phyloP scores from a whole-genome alignment of 257 asterid genomes.

The Przewalskia tangutica region DNA sequence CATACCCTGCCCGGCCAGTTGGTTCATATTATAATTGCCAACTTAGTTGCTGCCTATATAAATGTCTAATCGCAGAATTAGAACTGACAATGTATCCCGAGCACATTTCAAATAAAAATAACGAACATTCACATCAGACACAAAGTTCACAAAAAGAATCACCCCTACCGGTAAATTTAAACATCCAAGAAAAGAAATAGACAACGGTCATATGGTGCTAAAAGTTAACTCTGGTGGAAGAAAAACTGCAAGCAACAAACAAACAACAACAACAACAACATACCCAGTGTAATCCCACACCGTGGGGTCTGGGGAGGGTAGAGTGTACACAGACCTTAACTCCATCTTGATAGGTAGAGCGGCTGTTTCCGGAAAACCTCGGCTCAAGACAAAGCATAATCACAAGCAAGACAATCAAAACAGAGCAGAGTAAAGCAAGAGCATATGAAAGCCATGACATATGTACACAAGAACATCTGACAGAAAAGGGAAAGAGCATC shows the following conservation, averaged over 20 bases:
- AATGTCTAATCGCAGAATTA: background rate
- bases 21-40: background rate
- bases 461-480: background rate
- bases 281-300: too few species aligned
- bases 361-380: too few species aligned
- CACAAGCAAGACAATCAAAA: too few species aligned
- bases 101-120: background rate
- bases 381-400: too few species aligned
- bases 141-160: background rate
- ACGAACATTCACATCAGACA: background rate
- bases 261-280: too few species aligned
- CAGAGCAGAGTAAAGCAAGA: too few species aligned
- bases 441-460: background rate
- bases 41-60: background rate
- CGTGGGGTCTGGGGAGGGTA: too few species aligned
- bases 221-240: background rate
- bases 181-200: background rate
- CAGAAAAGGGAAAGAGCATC: background rate
- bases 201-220: background rate
- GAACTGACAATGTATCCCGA: background rate
- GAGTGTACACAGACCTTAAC: too few species aligned
- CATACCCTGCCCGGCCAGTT: background rate
- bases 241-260: background rate
- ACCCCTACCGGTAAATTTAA: background rate
- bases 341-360: too few species aligned